These are phyloP conservation scores for Castanea crenata DNA, from an alignment of 306 rosid species.

Conservation along the genomic window DNA sequence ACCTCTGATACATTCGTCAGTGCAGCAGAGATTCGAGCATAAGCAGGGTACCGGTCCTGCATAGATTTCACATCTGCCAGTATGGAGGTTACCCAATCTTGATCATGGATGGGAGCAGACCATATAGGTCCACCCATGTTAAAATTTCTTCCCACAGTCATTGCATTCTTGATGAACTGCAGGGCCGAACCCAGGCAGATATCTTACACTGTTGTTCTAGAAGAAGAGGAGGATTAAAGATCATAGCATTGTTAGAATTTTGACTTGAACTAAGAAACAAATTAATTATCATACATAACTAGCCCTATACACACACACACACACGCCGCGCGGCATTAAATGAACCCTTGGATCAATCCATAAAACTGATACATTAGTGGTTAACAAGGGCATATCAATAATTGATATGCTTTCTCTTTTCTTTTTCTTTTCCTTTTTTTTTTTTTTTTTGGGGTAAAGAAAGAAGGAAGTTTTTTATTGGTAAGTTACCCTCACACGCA, in stretches of 20 bases:
- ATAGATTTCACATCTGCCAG: conserved; percentile 65
- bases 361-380: not conserved
- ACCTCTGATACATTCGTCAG: conserved; percentile 93
- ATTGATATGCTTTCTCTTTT: not conserved
- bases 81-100: conserved; percentile 88
- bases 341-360: not conserved
- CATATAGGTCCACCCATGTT: conserved; percentile 98
- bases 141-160: conserved; percentile 86
- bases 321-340: not conserved
- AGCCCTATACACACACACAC: not conserved
- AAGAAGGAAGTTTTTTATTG: no score
- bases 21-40: conserved; percentile 80
- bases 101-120: conserved; percentile 96
- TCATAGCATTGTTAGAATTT: not conserved
- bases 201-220: conserved; percentile 79
- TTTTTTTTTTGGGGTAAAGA: no score
- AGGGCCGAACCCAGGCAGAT: conserved; percentile 93
- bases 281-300: not conserved
- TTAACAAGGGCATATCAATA: not conserved
- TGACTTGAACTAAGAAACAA: not conserved
- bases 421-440: not conserved
- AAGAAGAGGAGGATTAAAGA: conserved; percentile 3
- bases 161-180: conserved; percentile 83
- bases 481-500: no score
- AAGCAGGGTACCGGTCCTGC: conserved; percentile 83